phyloP scores from a whole-genome alignment of 208 protist species.

The Trypanosoma mega region DNA sequence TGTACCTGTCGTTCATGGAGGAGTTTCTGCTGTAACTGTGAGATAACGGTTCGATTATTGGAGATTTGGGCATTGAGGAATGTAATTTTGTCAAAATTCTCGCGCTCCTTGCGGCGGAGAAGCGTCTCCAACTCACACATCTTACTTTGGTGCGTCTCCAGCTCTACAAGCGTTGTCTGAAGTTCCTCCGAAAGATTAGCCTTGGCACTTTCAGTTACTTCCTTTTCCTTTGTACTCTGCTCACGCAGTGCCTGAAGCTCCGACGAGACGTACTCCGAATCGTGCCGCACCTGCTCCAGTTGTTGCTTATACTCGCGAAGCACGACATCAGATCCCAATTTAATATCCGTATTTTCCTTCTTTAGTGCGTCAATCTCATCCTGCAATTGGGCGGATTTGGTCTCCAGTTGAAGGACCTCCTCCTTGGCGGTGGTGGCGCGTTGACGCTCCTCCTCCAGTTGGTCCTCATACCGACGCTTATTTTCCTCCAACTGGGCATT shows the following conservation, averaged over 20 bases:
- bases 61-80: constrained; percentile 87
- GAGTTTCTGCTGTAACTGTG: constrained; percentile 68
- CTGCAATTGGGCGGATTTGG: constrained; percentile 36
- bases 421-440: constrained; percentile 30
- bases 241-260: constrained; percentile 59
- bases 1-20: constrained; percentile 41
- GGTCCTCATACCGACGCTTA: constrained; percentile 60
- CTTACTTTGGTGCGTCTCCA: constrained; percentile 62
- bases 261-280: constrained; percentile 69
- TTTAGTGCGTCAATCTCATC: constrained; percentile 46
- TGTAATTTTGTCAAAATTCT: constrained; percentile 86
- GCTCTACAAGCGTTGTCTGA: constrained; percentile 43
- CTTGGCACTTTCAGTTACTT: constrained; percentile 34
- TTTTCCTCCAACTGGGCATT: constrained; percentile 78
- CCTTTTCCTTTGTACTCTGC: constrained; percentile 30
- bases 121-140: constrained; percentile 63
- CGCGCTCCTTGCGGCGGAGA: constrained; percentile 60
- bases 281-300: constrained; percentile 83
- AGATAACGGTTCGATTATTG: constrained; percentile 70
- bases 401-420: constrained; percentile 36
- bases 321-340: constrained; percentile 34
- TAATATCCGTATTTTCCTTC: constrained; percentile 38
- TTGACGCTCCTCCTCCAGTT: constrained; percentile 50
- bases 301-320: constrained; percentile 73
- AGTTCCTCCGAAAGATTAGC: constrained; percentile 34